A percentile compares a stretch with the other conserved stretches of the same genome.
phyloP scores from a whole-genome alignment of 257 asterid species.

The Ajuga chamaepitys region DNA sequence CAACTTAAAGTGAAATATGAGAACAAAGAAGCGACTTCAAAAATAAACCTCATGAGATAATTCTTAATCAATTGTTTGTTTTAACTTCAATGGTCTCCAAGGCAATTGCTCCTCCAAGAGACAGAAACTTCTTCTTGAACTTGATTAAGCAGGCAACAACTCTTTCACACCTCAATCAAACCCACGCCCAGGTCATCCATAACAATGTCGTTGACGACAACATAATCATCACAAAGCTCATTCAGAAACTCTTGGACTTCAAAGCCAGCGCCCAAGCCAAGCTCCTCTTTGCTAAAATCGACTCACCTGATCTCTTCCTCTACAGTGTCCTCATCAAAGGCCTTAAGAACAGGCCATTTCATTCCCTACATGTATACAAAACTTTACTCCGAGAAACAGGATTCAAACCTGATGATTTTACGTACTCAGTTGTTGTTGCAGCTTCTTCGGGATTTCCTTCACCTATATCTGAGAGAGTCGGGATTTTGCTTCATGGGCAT shows the following conservation, averaged over 20 bases:
- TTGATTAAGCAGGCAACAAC: constrained; percentile 38
- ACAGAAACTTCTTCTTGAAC: constrained; percentile 42
- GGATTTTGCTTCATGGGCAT: constrained; percentile 71
- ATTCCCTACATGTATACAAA: constrained; percentile 41
- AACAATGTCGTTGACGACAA: constrained; percentile 33
- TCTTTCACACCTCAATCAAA: constrained; percentile 53
- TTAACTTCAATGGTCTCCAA: constrained; percentile 40
- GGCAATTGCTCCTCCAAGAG: constrained; percentile 38
- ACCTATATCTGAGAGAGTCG: constrained; percentile 27
- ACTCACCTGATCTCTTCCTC: constrained; percentile 67
- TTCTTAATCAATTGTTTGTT: too few species aligned
- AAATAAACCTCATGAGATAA: not conserved
- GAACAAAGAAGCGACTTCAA: too few species aligned
- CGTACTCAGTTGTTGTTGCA: constrained; percentile 52
- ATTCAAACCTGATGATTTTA: constrained; percentile 66
- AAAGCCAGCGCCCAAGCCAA: constrained; percentile 51
- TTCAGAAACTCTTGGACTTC: constrained; percentile 55
- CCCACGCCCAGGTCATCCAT: constrained; percentile 60
- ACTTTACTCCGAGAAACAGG: constrained; percentile 31
- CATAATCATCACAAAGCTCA: constrained; percentile 55
- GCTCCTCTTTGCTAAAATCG: constrained; percentile 37
- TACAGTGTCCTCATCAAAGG: constrained; percentile 80
- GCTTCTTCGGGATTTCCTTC: constrained; percentile 48
- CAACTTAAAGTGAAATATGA: too few species aligned
- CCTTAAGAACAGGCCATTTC: constrained; percentile 36